A percentile compares a stretch with the other conserved stretches of the same genome.
phyloP scores from a whole-genome alignment of 371 early-diverging fungal genomes.

The Dichotomocladium elegans region DNA sequence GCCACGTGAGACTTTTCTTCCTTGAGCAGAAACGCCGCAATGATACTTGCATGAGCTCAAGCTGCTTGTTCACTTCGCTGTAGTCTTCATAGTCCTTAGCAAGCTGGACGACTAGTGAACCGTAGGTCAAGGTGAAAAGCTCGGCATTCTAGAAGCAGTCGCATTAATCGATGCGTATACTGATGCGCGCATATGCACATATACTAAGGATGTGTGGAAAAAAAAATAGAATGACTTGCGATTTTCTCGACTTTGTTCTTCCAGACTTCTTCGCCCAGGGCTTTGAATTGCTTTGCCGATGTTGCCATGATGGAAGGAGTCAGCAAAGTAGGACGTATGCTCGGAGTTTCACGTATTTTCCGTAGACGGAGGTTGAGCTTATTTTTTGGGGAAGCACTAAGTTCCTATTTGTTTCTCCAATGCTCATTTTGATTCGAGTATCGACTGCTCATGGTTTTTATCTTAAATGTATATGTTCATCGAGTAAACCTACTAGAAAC shows the following conservation, averaged over 20 bases:
- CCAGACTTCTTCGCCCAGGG: conserved; percentile 93
- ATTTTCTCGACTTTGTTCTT: conserved; percentile 92
- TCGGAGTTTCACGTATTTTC: too few species aligned
- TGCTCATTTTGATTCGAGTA: too few species aligned
- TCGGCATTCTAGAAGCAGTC: conserved; percentile 73
- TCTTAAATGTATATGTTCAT: too few species aligned
- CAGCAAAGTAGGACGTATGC: too few species aligned
- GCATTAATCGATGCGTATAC: background rate
- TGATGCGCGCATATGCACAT: too few species aligned
- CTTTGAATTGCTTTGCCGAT: conserved; percentile 66
- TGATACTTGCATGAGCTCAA: conserved; percentile 92
- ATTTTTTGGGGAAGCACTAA: too few species aligned
- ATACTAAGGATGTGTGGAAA: too few species aligned
- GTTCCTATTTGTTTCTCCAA: too few species aligned
- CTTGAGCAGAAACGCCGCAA: too few species aligned
- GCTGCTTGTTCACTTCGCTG: conserved; percentile 88
- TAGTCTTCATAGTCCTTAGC: conserved; percentile 95
- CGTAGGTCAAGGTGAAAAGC: conserved; percentile 97
- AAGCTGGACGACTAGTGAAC: conserved; percentile 93
- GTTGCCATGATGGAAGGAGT: conserved; percentile 34
- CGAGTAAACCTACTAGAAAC: too few species aligned
- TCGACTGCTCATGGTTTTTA: too few species aligned
- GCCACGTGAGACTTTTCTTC: background rate
- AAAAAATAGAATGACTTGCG: conserved; percentile 56
- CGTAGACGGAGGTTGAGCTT: too few species aligned